Conservation (phyloP, 1,284 basidiomycete genomes). For the Phaffia rhodozyma region DNA sequence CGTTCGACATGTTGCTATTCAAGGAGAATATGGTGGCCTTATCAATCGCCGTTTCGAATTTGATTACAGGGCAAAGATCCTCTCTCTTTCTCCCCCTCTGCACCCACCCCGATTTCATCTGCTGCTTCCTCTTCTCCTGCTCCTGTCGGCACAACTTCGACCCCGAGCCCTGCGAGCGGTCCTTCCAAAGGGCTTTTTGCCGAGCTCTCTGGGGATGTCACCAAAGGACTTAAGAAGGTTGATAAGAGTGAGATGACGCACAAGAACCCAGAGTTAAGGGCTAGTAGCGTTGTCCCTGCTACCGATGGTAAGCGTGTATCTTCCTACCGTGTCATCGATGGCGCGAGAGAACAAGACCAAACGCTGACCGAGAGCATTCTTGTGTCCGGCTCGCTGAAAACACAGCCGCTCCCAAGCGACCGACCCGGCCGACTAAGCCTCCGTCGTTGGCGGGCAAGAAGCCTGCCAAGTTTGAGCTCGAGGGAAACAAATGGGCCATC, state of each 20-base stretch:
- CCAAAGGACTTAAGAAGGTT: slow-evolving; percentile 82
- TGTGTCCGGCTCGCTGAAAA: slow-evolving; percentile 24
- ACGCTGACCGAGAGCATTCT: slow-evolving; percentile 12
- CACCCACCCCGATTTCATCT: slow-evolving; percentile 36
- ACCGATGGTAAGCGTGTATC: neutral
- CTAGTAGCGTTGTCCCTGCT: slow-evolving; percentile 51
- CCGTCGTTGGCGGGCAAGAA: slow-evolving; percentile 71
- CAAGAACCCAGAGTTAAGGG: slow-evolving; percentile 84
- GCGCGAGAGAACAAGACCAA: slow-evolving; percentile 9
- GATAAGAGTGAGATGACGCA: slow-evolving; percentile 96
- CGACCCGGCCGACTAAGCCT: slow-evolving; percentile 68
- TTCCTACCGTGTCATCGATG: neutral
- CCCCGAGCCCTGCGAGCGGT: slow-evolving; percentile 35
- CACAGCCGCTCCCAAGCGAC: slow-evolving; percentile 38
- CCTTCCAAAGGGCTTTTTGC: slow-evolving; percentile 84
- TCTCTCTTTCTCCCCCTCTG: slow-evolving; percentile 4
- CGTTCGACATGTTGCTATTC: neutral
- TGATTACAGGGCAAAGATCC: slow-evolving; percentile 27
- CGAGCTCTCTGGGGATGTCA: slow-evolving; percentile 77
- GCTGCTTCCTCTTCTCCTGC: slow-evolving; percentile 27
- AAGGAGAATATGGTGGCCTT: neutral
- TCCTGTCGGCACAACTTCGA: no score
- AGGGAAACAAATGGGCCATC: slow-evolving; percentile 88
- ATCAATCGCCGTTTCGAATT: neutral
- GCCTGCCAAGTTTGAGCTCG: slow-evolving; percentile 77